A percentile compares a stretch with the other conserved stretches of the same genome.
These are phyloP conservation scores for Cenococcum geophilum DNA, from an alignment of 495 filamentous ascomycete genomes.

Conservation along the genomic window DNA sequence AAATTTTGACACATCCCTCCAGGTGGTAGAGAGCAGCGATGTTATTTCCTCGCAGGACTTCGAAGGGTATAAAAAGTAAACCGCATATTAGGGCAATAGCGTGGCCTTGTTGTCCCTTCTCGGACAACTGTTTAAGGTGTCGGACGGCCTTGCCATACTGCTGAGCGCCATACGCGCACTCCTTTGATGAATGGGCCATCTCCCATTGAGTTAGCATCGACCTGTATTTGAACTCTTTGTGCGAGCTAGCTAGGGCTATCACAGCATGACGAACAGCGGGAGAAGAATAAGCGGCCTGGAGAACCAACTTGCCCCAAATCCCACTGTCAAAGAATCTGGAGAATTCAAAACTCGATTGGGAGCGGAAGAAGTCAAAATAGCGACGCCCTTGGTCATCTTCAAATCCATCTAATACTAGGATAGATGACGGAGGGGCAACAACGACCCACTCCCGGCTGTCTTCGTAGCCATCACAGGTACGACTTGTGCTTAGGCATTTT, in stretches of 20 bases:
- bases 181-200: constrained; percentile 4
- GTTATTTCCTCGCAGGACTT: constrained; percentile 21
- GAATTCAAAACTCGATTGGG: constrained; percentile 17
- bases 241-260: constrained; percentile 20
- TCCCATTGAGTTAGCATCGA: not conserved
- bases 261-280: constrained; percentile 23
- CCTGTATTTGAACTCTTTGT: constrained; percentile 19
- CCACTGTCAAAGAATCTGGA: constrained; percentile 22
- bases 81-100: constrained; percentile 22
- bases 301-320: constrained; percentile 17
- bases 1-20: constrained; percentile 20
- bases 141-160: constrained; percentile 22
- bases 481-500: constrained; percentile 39
- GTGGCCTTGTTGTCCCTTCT: constrained; percentile 11
- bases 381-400: constrained; percentile 23
- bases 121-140: constrained; percentile 15
- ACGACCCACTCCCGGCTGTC: constrained; percentile 18
- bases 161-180: constrained; percentile 14
- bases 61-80: constrained; percentile 21
- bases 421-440: constrained; percentile 14
- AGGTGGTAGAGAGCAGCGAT: constrained; percentile 18
- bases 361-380: constrained; percentile 25
- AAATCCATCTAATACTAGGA: constrained; percentile 19
- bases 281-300: constrained; percentile 15
- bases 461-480: constrained; percentile 43